phyloP scores from a whole-genome alignment of 306 rosid species.

The Pyrus betulifolia region DNA sequence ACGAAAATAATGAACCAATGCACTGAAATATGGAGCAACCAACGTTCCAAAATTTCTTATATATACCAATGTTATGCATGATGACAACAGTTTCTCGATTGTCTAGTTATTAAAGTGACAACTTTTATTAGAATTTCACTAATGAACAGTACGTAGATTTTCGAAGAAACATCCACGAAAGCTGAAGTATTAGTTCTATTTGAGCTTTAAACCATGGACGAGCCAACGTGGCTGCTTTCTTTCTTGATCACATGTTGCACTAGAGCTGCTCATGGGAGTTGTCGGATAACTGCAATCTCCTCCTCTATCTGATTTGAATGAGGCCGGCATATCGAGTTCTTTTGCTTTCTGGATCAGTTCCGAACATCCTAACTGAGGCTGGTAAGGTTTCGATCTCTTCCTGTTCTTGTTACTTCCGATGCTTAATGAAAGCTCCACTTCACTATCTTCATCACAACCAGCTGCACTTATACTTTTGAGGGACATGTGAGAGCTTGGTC shows the following conservation, averaged over 20 bases:
- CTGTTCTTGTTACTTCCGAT: slow-evolving; percentile 60
- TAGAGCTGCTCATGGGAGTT: slow-evolving; percentile 71
- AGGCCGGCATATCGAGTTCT: slow-evolving; percentile 44
- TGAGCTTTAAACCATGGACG: slow-evolving; percentile 63
- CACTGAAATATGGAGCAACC: slow-evolving; percentile 5
- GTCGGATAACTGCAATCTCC: slow-evolving; percentile 63
- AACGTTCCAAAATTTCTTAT: slow-evolving; percentile 20
- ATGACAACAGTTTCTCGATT: slow-evolving; percentile 14
- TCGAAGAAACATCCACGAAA: slow-evolving; percentile 23
- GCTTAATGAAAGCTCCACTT: slow-evolving; percentile 83
- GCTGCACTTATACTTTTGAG: slow-evolving; percentile 27
- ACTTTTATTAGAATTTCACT: slow-evolving; percentile 43
- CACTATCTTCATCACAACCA: slow-evolving; percentile 45
- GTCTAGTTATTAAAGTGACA: slow-evolving; percentile 38
- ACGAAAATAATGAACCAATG: background rate
- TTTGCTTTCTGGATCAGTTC: slow-evolving; percentile 22
- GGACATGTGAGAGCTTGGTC: slow-evolving; percentile 32
- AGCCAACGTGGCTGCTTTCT: slow-evolving; percentile 68
- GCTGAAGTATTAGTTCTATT: slow-evolving; percentile 32
- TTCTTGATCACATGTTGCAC: slow-evolving; percentile 62
- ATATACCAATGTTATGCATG: slow-evolving; percentile 26
- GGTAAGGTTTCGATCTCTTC: slow-evolving; percentile 35
- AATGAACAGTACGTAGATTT: slow-evolving; percentile 32
- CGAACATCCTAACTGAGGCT: background rate
- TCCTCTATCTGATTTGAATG: slow-evolving; percentile 66